These are phyloP conservation scores for Entoloma clypeatum DNA, from an alignment of 1,284 basidiomycete genomes.

Conservation along the genomic window DNA sequence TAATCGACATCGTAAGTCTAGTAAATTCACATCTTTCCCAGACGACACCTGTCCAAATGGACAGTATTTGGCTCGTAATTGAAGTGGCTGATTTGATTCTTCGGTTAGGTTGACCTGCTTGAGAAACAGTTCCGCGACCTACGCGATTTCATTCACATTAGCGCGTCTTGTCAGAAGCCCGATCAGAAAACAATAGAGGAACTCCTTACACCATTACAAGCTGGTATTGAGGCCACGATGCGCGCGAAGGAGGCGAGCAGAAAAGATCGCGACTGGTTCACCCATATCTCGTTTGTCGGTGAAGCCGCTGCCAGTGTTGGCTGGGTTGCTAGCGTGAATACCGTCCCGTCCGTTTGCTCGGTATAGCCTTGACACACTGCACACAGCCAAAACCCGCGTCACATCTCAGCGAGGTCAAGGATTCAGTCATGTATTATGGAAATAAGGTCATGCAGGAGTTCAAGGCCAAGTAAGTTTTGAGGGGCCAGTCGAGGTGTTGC, in stretches of 20 bases:
- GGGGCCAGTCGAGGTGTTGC: background rate
- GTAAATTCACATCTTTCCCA: background rate
- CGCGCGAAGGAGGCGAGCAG: constrained; percentile 82
- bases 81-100: constrained; percentile 4
- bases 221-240: constrained; percentile 72
- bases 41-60: too few species aligned
- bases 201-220: constrained; percentile 71
- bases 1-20: constrained; percentile 77
- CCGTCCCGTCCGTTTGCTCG: background rate
- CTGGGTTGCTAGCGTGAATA: constrained; percentile 85
- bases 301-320: constrained; percentile 85
- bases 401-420: constrained; percentile 83
- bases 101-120: constrained; percentile 61
- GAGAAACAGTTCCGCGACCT: constrained; percentile 69
- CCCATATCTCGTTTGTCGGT: constrained; percentile 77
- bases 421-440: constrained; percentile 86
- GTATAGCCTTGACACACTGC: constrained; percentile 9
- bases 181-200: constrained; percentile 56
- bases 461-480: constrained; percentile 76
- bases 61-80: background rate
- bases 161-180: constrained; percentile 79
- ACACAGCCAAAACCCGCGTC: constrained; percentile 86
- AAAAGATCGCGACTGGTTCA: constrained; percentile 79
- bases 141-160: constrained; percentile 64
- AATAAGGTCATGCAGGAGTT: constrained; percentile 91